phyloP scores from a whole-genome alignment of 257 asterid species.

The Rehmannia glutinosa region DNA sequence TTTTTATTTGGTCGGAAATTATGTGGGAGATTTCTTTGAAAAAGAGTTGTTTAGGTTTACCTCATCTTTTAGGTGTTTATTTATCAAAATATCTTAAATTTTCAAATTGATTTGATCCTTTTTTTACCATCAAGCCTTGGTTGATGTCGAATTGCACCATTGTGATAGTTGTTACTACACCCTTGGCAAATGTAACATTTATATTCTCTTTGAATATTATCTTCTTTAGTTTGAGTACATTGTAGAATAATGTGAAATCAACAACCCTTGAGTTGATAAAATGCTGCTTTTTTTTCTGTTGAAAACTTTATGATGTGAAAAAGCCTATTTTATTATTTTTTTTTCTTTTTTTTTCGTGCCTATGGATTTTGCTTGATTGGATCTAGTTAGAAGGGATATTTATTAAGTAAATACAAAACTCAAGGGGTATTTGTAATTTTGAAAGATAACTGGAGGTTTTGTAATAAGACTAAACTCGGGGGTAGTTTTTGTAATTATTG shows the following conservation, averaged over 20 bases:
- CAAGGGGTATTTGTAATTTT: no score
- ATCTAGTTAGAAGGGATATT: no score
- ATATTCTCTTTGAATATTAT: not conserved
- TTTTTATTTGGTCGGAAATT: not conserved
- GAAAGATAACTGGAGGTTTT: no score
- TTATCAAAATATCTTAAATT: not conserved
- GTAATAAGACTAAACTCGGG: no score
- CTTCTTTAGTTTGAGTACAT: not conserved
- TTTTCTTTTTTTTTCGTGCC: not conserved
- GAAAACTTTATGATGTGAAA: not conserved
- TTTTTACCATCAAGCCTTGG: not conserved
- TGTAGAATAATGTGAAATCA: not conserved
- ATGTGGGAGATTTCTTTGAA: constrained; percentile 1
- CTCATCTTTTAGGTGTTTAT: constrained; percentile 15
- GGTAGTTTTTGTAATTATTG: constrained; percentile 2
- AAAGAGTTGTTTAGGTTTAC: constrained; percentile 19
- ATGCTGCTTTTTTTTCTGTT: not conserved
- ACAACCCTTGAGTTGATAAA: not conserved
- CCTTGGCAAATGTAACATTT: not conserved
- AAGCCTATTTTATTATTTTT: no score
- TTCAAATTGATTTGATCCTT: constrained; percentile 5
- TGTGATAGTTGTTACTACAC: not conserved
- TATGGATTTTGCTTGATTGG: not conserved
- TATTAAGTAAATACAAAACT: no score
- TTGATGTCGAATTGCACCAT: not conserved